These are phyloP conservation scores for Aspergillus phoenicis DNA, from an alignment of 2,329 filamentous ascomycete species.

Conservation along the genomic window DNA sequence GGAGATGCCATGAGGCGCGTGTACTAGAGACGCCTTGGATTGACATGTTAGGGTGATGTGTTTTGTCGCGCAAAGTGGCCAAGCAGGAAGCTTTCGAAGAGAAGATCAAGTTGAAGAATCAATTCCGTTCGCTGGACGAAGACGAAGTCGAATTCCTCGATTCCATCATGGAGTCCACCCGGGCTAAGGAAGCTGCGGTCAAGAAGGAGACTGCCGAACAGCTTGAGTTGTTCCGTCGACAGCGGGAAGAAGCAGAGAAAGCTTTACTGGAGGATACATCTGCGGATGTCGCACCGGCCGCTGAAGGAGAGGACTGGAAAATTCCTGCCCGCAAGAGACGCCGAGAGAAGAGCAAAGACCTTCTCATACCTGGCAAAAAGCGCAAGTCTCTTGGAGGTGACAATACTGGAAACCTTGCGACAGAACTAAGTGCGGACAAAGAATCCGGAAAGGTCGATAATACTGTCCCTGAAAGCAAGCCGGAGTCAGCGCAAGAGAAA, in stretches of 20 bases:
- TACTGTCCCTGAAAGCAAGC: not conserved
- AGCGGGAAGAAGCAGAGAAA: conserved; percentile 62
- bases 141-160: conserved; percentile 57
- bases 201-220: conserved; percentile 62
- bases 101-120: conserved; percentile 53
- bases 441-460: not conserved
- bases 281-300: conserved; percentile 33
- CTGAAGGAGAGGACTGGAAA: conserved; percentile 52
- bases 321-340: conserved; percentile 56
- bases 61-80: conserved; percentile 37
- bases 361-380: conserved; percentile 44
- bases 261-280: conserved; percentile 45
- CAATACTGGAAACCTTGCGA: conserved; percentile 9
- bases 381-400: conserved; percentile 42
- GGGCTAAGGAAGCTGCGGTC: conserved; percentile 59
- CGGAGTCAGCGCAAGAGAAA: not conserved
- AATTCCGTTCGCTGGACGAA: conserved; percentile 55
- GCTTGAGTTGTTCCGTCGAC: conserved; percentile 60
- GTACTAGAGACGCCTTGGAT: conserved; percentile 22
- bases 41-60: conserved; percentile 46
- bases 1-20: not conserved
- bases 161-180: conserved; percentile 59
- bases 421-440: conserved; percentile 16
- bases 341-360: conserved; percentile 50
- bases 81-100: conserved; percentile 58